Evolutionary conservation across 768 basidiomycete genomes (phyloP).

Genomic region (Mycena maculata): DNA sequence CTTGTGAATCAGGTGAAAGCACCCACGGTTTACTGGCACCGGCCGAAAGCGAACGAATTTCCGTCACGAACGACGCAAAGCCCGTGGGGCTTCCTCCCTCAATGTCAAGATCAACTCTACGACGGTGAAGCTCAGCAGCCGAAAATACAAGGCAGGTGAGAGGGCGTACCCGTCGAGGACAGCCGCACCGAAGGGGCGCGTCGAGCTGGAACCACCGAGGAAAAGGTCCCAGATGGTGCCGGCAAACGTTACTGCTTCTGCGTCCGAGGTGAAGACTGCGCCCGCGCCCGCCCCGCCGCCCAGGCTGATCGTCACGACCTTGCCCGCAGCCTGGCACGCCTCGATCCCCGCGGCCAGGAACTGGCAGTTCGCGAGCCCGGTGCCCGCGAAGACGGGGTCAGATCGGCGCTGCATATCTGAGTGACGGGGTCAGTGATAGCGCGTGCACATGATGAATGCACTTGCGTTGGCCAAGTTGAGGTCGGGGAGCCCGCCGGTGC

Average conservation of each 20-base stretch:
- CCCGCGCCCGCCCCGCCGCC: constrained; percentile 68
- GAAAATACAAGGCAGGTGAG: not conserved
- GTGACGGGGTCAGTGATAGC: no score
- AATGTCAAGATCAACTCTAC: constrained; percentile 77
- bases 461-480: constrained; percentile 34
- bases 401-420: constrained; percentile 69
- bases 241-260: constrained; percentile 66
- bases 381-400: constrained; percentile 68
- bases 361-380: constrained; percentile 71
- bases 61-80: constrained; percentile 65
- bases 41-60: constrained; percentile 60
- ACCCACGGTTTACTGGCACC: constrained; percentile 62
- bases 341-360: constrained; percentile 72
- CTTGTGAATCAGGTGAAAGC: not conserved
- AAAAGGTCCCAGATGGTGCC: constrained; percentile 77
- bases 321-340: constrained; percentile 72
- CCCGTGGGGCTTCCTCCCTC: constrained; percentile 67
- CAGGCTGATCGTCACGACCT: constrained; percentile 63
- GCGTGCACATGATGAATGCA: not conserved
- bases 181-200: constrained; percentile 75
- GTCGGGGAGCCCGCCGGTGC: constrained; percentile 24
- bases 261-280: constrained; percentile 65
- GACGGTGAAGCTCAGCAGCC: not conserved
- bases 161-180: constrained; percentile 72
- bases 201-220: constrained; percentile 57